A percentile compares a stretch with the other conserved stretches of the same genome.
Evolutionary conservation across 352 stramenopile genomes (phyloP).

Genomic region (Phytophthora podocarpi): DNA sequence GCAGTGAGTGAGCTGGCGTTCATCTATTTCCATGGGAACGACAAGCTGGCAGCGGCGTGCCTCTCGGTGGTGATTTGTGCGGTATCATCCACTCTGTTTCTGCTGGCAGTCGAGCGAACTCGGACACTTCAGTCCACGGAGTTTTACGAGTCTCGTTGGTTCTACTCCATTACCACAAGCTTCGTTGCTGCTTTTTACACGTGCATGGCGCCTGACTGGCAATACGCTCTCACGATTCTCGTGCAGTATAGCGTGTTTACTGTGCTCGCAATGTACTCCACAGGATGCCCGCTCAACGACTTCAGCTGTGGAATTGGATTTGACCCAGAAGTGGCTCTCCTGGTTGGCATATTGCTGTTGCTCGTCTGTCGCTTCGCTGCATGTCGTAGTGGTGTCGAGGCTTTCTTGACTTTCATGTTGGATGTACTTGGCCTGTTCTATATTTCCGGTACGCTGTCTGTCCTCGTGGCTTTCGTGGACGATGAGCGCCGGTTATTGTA

Average conservation of each 20-base stretch:
- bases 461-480: constrained; percentile 60
- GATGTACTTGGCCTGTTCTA: constrained; percentile 61
- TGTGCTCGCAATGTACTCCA: constrained; percentile 54
- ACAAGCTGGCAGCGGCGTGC: constrained; percentile 48
- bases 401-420: constrained; percentile 52
- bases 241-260: constrained; percentile 50
- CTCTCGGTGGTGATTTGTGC: constrained; percentile 37
- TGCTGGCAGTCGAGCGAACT: constrained; percentile 36
- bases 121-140: constrained; percentile 35
- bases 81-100: constrained; percentile 35
- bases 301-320: constrained; percentile 44
- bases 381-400: constrained; percentile 17
- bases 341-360: constrained; percentile 39
- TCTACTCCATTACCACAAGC: constrained; percentile 40
- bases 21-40: no score
- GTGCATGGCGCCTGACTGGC: constrained; percentile 52
- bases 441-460: constrained; percentile 50
- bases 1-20: no score
- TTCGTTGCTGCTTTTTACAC: constrained; percentile 46
- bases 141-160: constrained; percentile 53
- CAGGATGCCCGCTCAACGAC: constrained; percentile 56
- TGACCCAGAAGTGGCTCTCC: constrained; percentile 36
- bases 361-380: constrained; percentile 50
- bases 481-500: constrained; percentile 52
- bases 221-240: constrained; percentile 46